phyloP scores from a whole-genome alignment of 2,329 filamentous ascomycete species.

The Sporothrix humicola region DNA sequence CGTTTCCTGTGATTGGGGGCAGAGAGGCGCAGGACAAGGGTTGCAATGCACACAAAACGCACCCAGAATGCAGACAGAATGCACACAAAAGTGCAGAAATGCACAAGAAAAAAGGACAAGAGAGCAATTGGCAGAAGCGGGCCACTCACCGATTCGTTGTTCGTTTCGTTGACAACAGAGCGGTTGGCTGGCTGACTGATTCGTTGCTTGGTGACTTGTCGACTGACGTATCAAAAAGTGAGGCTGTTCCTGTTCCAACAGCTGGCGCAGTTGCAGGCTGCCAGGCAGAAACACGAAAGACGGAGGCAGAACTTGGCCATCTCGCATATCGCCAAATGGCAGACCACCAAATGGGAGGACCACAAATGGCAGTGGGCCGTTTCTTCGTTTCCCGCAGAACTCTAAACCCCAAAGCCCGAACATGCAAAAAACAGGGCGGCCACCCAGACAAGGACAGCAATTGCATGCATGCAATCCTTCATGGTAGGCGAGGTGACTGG shows the following conservation, averaged over 20 bases:
- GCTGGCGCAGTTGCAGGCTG: too few relatives aligned
- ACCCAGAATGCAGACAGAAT: too few relatives aligned
- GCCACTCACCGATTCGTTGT: constrained; percentile 6
- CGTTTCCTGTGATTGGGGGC: neutral
- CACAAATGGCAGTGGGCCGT: too few relatives aligned
- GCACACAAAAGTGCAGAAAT: too few relatives aligned
- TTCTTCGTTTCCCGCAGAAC: too few relatives aligned
- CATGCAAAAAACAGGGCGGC: constrained; percentile 11
- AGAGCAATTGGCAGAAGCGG: neutral
- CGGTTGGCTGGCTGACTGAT: neutral
- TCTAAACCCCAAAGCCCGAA: neutral
- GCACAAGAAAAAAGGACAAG: neutral
- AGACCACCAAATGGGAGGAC: too few relatives aligned
- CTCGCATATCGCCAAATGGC: neutral
- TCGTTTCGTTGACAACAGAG: neutral
- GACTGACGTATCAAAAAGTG: constrained; percentile 7
- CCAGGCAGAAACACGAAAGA: too few relatives aligned
- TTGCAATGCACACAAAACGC: constrained; percentile 2
- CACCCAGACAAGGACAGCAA: constrained; percentile 4
- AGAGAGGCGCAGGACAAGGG: constrained; percentile 4
- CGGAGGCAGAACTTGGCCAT: neutral
- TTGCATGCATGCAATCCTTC: constrained; percentile 13
- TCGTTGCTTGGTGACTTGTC: neutral
- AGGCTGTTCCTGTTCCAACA: neutral
- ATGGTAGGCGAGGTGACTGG: neutral